Evolutionary conservation across 2,329 filamentous ascomycete genomes (phyloP), one percentile per base, ranked within the genome.

Genomic region (Rutstroemia sp.): DNA sequence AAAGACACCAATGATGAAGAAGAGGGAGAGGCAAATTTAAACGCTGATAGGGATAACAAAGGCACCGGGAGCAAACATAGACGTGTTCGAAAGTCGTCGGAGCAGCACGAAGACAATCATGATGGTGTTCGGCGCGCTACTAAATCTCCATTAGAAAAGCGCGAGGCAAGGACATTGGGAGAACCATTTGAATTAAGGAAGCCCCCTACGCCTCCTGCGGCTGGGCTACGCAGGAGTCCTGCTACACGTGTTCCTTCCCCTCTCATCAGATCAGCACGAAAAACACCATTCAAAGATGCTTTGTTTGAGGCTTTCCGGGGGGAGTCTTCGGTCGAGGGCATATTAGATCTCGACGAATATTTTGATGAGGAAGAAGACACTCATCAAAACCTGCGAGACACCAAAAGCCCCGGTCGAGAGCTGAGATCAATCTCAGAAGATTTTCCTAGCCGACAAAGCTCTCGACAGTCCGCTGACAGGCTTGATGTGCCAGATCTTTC

Each of bases 301-400:
- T 70, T 86, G 8, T 80, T 79, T 54, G 81, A 83, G 59, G 83
- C 82, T 3, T 86, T 86, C 63, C 77, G 77, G 41, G 83, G 83
- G 30, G 81, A 86, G 66, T 85, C 82, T 2, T 75, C 70, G 7
- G 59, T 65, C 30, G 54, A 59, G 27, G 52, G 49, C 23, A 60
- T 63, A 9, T 63, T 59, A 48, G 62, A 63, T 4, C 18, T 38
- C 16, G 23, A 56, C 34, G 44, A 55, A 41, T 45, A 42, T 52
- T 60, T 63, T 5, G 30, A 62, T 10, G 58, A 60, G 48, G 64
- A 66, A 44, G 56, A 53, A 34, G 62, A 66, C 8, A 63, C 61
- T n/a, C 46, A 46, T 34, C 47, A 27, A 47, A 21, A 49, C 23
- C 46, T 56, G 19, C 62, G 63, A 16, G 49, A 58, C 7, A 42